These are phyloP conservation scores for Acacia crassicarpa DNA, from an alignment of 306 rosid genomes.

Conservation along the genomic window DNA sequence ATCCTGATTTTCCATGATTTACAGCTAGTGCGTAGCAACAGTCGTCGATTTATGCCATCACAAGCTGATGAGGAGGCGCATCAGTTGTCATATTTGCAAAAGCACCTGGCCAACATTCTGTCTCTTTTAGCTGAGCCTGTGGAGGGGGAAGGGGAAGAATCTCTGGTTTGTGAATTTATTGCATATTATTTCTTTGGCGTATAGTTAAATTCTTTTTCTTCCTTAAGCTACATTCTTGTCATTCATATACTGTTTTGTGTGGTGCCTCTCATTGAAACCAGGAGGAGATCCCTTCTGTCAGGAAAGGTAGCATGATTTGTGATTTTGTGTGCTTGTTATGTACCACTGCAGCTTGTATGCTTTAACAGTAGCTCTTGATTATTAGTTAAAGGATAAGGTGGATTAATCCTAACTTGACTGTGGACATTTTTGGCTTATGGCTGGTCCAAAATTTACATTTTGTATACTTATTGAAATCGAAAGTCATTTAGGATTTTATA, in stretches of 20 bases:
- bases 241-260: conserved; percentile 17
- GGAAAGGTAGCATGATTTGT: conserved; percentile 10
- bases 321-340: background rate
- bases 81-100: conserved; percentile 91
- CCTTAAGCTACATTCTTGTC: conserved; percentile 19
- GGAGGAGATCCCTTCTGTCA: conserved; percentile 19
- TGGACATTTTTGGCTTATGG: conserved; percentile 4
- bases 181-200: conserved; percentile 14
- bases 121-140: conserved; percentile 91
- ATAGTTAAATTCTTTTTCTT: background rate
- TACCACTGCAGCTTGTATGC: background rate
- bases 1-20: conserved; percentile 33
- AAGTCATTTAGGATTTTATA: background rate
- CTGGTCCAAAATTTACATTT: conserved; percentile 8
- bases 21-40: conserved; percentile 99
- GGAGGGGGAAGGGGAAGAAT: conserved; percentile 89
- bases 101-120: conserved; percentile 85
- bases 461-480: conserved; percentile 7
- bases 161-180: conserved; percentile 73
- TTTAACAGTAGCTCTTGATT: background rate
- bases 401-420: conserved; percentile 1
- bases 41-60: conserved; percentile 83
- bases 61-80: conserved; percentile 97
- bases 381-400: background rate
- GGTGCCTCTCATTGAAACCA: conserved; percentile 16